Conservation (phyloP, 352 stramenopile genomes). For the Pythium sp. region DNA sequence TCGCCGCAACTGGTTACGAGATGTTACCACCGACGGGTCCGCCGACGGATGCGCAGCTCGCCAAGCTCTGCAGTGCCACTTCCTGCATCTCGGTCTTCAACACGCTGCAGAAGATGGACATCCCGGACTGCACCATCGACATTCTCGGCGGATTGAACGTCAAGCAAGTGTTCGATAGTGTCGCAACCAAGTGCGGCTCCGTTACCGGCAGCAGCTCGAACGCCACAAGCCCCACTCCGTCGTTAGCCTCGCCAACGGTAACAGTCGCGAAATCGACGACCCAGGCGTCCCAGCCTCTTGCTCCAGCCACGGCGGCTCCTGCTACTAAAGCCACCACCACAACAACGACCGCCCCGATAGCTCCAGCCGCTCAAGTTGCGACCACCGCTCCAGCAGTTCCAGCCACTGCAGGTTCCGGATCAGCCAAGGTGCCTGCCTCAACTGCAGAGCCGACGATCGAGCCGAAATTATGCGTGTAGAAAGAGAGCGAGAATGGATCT, state of each 20-base stretch:
- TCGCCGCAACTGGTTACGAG: slow-evolving; percentile 32
- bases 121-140: slow-evolving; percentile 40
- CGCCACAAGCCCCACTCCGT: neutral
- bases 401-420: neutral
- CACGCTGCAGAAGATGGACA: slow-evolving; percentile 31
- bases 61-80: slow-evolving; percentile 26
- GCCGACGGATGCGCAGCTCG: slow-evolving; percentile 30
- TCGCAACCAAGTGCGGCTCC: slow-evolving; percentile 10
- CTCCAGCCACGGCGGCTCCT: neutral
- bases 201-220: neutral
- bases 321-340: neutral
- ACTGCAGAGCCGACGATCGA: slow-evolving; percentile 11
- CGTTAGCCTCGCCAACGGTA: slow-evolving; percentile 13
- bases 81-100: slow-evolving; percentile 27
- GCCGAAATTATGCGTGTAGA: slow-evolving; percentile 16
- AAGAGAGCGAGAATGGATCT: slow-evolving; percentile 1
- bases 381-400: neutral
- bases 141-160: slow-evolving; percentile 45
- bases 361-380: neutral
- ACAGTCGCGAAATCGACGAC: slow-evolving; percentile 5
- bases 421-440: neutral
- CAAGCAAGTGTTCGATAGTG: slow-evolving; percentile 28
- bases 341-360: neutral
- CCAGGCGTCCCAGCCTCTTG: slow-evolving; percentile 2
- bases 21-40: slow-evolving; percentile 26